Evolutionary conservation across 345 rosid species (phyloP).

Genomic region (Lepidium africanum): DNA sequence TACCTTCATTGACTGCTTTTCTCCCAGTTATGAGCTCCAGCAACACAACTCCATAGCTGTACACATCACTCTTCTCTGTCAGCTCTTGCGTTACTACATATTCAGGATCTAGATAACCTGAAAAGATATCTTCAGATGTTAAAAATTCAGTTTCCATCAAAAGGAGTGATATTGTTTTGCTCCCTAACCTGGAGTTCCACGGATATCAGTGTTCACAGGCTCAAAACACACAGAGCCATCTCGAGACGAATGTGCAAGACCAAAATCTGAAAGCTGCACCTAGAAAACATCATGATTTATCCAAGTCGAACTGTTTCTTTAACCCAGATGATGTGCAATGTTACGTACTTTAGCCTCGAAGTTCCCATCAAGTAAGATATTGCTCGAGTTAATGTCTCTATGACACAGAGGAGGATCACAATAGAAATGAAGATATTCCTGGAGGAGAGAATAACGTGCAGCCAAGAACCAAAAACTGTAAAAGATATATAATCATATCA

Average conservation of each 20-base stretch:
- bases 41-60: slow-evolving; percentile 83
- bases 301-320: background rate
- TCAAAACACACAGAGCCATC: slow-evolving; percentile 85
- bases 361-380: slow-evolving; percentile 77
- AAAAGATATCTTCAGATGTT: background rate
- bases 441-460: slow-evolving; percentile 28
- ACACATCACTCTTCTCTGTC: slow-evolving; percentile 81
- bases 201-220: slow-evolving; percentile 72
- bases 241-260: slow-evolving; percentile 82
- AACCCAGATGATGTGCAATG: background rate
- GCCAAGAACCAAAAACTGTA: slow-evolving; percentile 28
- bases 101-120: slow-evolving; percentile 97
- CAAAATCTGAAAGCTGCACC: slow-evolving; percentile 88
- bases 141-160: background rate
- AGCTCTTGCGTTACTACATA: slow-evolving; percentile 78
- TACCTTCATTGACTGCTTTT: slow-evolving; percentile 64
- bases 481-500: slow-evolving; percentile 7
- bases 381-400: slow-evolving; percentile 91
- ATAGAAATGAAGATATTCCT: slow-evolving; percentile 97
- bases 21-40: slow-evolving; percentile 72
- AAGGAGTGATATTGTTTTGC: background rate
- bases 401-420: slow-evolving; percentile 97
- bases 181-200: slow-evolving; percentile 88
- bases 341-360: slow-evolving; percentile 76
- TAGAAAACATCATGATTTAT: slow-evolving; percentile 6